Conservation (phyloP, 1,284 basidiomycete species). For the Pseudozyma flocculosa region DNA sequence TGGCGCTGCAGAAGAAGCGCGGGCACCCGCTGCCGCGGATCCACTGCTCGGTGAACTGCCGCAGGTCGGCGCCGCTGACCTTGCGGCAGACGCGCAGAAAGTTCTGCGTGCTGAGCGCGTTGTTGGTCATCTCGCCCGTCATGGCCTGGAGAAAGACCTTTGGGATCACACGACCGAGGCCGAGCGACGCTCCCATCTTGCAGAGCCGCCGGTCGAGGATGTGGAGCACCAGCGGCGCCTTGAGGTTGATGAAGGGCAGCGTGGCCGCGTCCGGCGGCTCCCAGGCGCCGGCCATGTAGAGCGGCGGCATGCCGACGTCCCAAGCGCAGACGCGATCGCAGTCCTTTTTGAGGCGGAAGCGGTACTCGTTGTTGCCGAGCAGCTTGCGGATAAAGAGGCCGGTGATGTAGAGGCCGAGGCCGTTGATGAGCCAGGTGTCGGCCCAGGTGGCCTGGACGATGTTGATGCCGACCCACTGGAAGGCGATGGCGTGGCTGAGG, state of each 20-base stretch:
- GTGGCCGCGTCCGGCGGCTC: slow-evolving; percentile 65
- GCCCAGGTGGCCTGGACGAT: slow-evolving; percentile 92
- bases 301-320: slow-evolving; percentile 86
- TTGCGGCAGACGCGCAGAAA: slow-evolving; percentile 92
- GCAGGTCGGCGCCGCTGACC: slow-evolving; percentile 75
- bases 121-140: slow-evolving; percentile 77
- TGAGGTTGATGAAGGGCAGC: slow-evolving; percentile 80
- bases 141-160: slow-evolving; percentile 93
- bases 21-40: slow-evolving; percentile 97
- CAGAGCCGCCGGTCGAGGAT: slow-evolving; percentile 90
- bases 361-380: slow-evolving; percentile 95
- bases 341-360: slow-evolving; percentile 92
- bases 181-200: slow-evolving; percentile 91
- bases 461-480: slow-evolving; percentile 96
- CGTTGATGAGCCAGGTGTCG: slow-evolving; percentile 94
- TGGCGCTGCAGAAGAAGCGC: slow-evolving; percentile 81
- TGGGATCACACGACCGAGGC: slow-evolving; percentile 89
- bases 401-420: slow-evolving; percentile 85
- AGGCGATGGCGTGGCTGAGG: slow-evolving; percentile 77
- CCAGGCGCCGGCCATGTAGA: slow-evolving; percentile 80
- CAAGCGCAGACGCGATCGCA: slow-evolving; percentile 87
- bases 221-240: slow-evolving; percentile 90
- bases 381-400: slow-evolving; percentile 83
- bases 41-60: slow-evolving; percentile 94
- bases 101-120: slow-evolving; percentile 81